phyloP scores from a whole-genome alignment of 192 early-diverging fungal genomes.

The Coemansia sp. region DNA sequence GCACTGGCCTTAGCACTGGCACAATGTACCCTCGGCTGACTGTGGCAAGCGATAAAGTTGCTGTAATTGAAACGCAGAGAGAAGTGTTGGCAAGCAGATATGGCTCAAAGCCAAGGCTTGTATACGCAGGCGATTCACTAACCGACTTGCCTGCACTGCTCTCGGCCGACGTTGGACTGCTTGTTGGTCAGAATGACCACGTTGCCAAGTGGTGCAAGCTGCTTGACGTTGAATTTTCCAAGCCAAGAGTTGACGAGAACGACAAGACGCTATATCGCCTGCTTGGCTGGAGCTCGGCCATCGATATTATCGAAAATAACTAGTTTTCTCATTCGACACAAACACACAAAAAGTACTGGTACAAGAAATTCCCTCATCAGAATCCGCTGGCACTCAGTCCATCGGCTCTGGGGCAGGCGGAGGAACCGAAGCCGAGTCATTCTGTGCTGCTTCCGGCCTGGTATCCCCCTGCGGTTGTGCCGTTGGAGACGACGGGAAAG shows the following conservation, averaged over 20 bases:
- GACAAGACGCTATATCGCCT: constrained; percentile 7
- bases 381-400: constrained; percentile 14
- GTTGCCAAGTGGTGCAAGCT: constrained; percentile 37
- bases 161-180: constrained; percentile 34
- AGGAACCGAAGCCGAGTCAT: not conserved
- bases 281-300: constrained; percentile 11
- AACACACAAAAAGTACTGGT: constrained; percentile 6
- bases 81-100: not conserved
- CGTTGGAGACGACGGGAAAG: constrained; percentile 34
- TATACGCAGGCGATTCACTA: constrained; percentile 50
- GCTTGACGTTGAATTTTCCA: constrained; percentile 24
- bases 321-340: not conserved
- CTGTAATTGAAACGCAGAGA: constrained; percentile 3
- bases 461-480: constrained; percentile 6
- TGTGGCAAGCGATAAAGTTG: constrained; percentile 39
- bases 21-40: constrained; percentile 17
- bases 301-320: not conserved
- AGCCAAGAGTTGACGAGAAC: not conserved
- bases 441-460: not conserved
- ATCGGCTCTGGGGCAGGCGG: constrained; percentile 30
- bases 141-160: constrained; percentile 48
- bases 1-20: constrained; percentile 24
- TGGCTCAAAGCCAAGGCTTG: constrained; percentile 2
- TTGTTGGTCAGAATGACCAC: constrained; percentile 26
- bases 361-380: not conserved